Percentiles rank a stretch among this genome's conserved stretches.
Conservation (phyloP, 2,329 filamentous ascomycete genomes). For the Epichloe sibirici region DNA sequence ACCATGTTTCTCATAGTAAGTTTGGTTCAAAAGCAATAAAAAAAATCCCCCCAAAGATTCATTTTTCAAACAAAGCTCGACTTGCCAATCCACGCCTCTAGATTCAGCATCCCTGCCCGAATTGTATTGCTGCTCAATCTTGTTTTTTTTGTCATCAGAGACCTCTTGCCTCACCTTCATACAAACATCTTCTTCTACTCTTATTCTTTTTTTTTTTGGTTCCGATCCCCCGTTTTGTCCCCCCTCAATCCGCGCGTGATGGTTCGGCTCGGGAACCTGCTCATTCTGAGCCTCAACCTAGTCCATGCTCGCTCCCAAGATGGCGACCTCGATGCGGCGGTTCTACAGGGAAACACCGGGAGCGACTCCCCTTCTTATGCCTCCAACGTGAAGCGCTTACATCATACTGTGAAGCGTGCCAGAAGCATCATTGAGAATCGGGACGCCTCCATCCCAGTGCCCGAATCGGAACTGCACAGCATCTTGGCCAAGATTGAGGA, state of each 20-base stretch:
- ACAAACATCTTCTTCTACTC: neutral
- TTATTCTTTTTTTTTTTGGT: neutral
- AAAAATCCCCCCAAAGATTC: neutral
- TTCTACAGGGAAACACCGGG: neutral
- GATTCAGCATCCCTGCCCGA: neutral
- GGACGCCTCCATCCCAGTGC: constrained; percentile 14
- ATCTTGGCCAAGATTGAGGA: constrained; percentile 18
- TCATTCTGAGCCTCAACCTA: constrained; percentile 6
- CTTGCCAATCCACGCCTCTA: too few relatives aligned
- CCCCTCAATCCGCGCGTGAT: constrained; percentile 1
- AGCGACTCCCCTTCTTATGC: constrained; percentile 6
- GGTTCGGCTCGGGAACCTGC: constrained; percentile 10
- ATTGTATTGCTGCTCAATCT: neutral
- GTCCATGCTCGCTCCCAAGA: neutral
- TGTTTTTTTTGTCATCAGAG: neutral
- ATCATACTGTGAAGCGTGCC: constrained; percentile 9
- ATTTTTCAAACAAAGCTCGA: too few relatives aligned
- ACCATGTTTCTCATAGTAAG: neutral
- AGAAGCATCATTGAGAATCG: constrained; percentile 16
- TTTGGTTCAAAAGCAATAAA: too few relatives aligned
- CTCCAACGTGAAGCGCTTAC: constrained; percentile 6
- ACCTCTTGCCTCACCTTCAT: neutral
- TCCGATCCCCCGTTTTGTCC: neutral
- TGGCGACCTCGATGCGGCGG: neutral
- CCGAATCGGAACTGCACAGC: constrained; percentile 12